phyloP scores from a whole-genome alignment of 106 monocot species.

The Dioscorea dumetorum region DNA sequence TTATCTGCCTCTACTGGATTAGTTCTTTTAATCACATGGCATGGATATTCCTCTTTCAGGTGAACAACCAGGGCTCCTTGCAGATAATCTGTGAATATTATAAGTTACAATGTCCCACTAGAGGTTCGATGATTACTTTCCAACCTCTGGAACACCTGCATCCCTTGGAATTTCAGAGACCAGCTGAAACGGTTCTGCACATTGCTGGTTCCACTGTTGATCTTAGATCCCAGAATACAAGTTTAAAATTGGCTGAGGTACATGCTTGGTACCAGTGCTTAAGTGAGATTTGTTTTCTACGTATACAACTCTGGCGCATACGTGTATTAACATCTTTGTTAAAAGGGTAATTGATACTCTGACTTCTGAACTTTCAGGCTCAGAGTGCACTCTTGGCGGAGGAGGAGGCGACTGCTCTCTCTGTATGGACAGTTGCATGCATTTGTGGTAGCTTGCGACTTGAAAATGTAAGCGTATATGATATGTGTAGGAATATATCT shows the following conservation, averaged over 20 bases:
- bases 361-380: constrained; percentile 33
- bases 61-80: constrained; percentile 69
- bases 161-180: constrained; percentile 76
- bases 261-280: not conserved
- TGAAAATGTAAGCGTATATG: constrained; percentile 71
- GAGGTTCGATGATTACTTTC: constrained; percentile 81
- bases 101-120: constrained; percentile 54
- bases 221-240: constrained; percentile 61
- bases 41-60: constrained; percentile 26
- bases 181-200: constrained; percentile 75
- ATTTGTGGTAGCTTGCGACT: constrained; percentile 92
- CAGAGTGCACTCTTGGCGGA: constrained; percentile 70
- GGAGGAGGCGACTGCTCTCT: constrained; percentile 89
- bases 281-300: not conserved
- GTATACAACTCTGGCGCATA: too few relatives aligned
- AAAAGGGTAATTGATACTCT: too few relatives aligned
- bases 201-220: constrained; percentile 85
- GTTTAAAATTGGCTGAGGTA: constrained; percentile 85
- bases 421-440: constrained; percentile 91
- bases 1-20: too few relatives aligned
- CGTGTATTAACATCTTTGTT: too few relatives aligned
- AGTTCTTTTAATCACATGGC: not conserved
- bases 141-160: constrained; percentile 95
- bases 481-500: not conserved
- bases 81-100: constrained; percentile 88